Evolutionary conservation across 2,329 filamentous ascomycete species (phyloP).

Genomic region (Cryphonectria naterciae): DNA sequence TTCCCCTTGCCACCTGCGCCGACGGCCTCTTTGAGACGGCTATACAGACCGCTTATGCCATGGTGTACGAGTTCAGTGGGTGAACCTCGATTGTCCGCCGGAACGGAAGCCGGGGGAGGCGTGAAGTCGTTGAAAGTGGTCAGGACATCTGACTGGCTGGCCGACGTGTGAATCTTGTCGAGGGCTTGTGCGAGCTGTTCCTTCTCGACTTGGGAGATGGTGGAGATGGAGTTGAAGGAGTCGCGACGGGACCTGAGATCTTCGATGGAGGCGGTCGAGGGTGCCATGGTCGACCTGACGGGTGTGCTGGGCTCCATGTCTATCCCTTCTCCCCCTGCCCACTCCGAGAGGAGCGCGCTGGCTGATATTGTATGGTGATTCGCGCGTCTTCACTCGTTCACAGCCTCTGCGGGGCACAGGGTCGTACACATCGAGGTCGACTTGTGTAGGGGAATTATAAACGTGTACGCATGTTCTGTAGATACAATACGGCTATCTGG

Average conservation of each 20-base stretch:
- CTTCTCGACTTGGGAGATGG: slow-evolving; percentile 63
- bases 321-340: not conserved
- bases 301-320: slow-evolving; percentile 27
- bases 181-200: slow-evolving; percentile 77
- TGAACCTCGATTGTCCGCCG: slow-evolving; percentile 69
- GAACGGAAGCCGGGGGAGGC: slow-evolving; percentile 63
- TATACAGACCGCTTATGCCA: slow-evolving; percentile 88
- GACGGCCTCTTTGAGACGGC: slow-evolving; percentile 80
- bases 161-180: slow-evolving; percentile 85
- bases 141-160: slow-evolving; percentile 81
- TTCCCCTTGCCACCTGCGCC: slow-evolving; percentile 60
- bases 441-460: slow-evolving; percentile 3
- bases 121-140: slow-evolving; percentile 96
- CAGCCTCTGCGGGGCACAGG: slow-evolving; percentile 7
- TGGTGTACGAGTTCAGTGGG: slow-evolving; percentile 78
- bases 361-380: slow-evolving; percentile 4
- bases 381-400: slow-evolving; percentile 10
- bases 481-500: slow-evolving; percentile 3
- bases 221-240: slow-evolving; percentile 49
- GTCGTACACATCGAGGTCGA: slow-evolving; percentile 19
- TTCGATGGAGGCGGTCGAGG: slow-evolving; percentile 35
- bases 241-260: slow-evolving; percentile 43
- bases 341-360: not conserved
- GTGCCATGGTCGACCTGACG: slow-evolving; percentile 39
- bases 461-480: slow-evolving; percentile 21